phyloP scores from a whole-genome alignment of 164 flowering plant genomes.

The Umbellularia californica region DNA sequence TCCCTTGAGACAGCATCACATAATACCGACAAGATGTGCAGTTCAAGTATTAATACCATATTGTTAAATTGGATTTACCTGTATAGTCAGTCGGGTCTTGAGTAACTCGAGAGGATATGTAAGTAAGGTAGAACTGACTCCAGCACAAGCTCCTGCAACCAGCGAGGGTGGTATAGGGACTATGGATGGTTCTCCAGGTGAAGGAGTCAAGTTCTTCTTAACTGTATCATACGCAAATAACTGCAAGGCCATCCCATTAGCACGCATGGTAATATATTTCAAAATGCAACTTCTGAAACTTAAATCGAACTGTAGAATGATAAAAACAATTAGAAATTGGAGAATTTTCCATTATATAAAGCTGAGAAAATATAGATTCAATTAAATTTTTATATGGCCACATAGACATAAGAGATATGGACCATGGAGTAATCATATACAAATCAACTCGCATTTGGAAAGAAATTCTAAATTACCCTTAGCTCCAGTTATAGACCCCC shows the following conservation, averaged over 20 bases:
- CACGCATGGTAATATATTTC: not conserved
- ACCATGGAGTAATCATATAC: no score
- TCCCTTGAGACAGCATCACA: not conserved
- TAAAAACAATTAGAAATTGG: no score
- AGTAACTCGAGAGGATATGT: constrained; percentile 94
- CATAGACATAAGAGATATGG: no score
- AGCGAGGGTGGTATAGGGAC: constrained; percentile 74
- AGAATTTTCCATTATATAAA: no score
- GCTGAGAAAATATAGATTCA: no score
- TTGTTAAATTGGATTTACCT: constrained; percentile 42
- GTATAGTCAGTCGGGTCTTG: constrained; percentile 88
- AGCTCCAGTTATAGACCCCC: no score
- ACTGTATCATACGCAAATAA: constrained; percentile 89
- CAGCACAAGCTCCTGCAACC: constrained; percentile 95
- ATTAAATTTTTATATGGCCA: no score
- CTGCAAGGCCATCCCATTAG: constrained; percentile 36
- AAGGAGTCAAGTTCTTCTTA: constrained; percentile 62
- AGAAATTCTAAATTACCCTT: no score
- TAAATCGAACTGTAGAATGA: not conserved
- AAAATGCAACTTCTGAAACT: not conserved
- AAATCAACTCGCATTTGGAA: no score
- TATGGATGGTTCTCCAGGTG: constrained; percentile 63
- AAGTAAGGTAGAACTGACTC: constrained; percentile 79
- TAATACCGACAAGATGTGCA: not conserved
- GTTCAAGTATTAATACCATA: not conserved